A percentile compares a stretch with the other conserved stretches of the same genome.
phyloP scores from a whole-genome alignment of 2,329 filamentous ascomycete species.

The Claviceps sp. region DNA sequence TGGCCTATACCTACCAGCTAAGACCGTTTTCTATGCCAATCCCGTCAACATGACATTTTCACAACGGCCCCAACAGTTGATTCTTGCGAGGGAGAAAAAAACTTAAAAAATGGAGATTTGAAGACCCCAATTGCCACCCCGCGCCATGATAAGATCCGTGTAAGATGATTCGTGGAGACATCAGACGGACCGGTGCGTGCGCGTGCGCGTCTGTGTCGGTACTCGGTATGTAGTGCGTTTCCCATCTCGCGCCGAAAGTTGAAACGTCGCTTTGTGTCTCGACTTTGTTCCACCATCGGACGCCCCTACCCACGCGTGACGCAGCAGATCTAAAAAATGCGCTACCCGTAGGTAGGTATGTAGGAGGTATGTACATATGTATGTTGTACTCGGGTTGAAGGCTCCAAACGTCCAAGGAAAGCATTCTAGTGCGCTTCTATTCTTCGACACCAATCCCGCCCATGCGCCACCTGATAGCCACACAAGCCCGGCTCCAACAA shows the following conservation, averaged over 20 bases:
- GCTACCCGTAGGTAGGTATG: too few relatives aligned
- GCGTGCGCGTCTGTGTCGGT: not conserved
- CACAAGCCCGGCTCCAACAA: slow-evolving; percentile 70
- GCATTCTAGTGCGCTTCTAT: slow-evolving; percentile 26
- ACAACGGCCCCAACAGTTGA: too few relatives aligned
- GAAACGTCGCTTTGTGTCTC: too few relatives aligned
- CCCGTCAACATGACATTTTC: too few relatives aligned
- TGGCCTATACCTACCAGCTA: too few relatives aligned
- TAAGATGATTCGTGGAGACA: not conserved
- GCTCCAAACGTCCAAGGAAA: too few relatives aligned
- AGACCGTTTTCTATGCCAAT: too few relatives aligned
- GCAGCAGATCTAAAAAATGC: too few relatives aligned
- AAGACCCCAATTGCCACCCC: not conserved
- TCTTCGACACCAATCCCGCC: slow-evolving; percentile 58
- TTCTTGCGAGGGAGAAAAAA: not conserved
- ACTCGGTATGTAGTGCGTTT: not conserved
- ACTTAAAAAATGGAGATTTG: not conserved
- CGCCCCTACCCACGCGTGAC: slow-evolving; percentile 1
- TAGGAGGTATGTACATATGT: too few relatives aligned
- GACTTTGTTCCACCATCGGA: too few relatives aligned
- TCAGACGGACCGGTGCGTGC: not conserved
- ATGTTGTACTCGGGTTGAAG: too few relatives aligned
- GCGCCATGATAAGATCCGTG: not conserved
- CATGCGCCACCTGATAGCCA: slow-evolving; percentile 69
- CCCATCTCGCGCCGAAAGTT: too few relatives aligned